These are phyloP conservation scores for Scheffersomyces insectosa DNA, from an alignment of 1,139 yeast species.

Conservation along the genomic window DNA sequence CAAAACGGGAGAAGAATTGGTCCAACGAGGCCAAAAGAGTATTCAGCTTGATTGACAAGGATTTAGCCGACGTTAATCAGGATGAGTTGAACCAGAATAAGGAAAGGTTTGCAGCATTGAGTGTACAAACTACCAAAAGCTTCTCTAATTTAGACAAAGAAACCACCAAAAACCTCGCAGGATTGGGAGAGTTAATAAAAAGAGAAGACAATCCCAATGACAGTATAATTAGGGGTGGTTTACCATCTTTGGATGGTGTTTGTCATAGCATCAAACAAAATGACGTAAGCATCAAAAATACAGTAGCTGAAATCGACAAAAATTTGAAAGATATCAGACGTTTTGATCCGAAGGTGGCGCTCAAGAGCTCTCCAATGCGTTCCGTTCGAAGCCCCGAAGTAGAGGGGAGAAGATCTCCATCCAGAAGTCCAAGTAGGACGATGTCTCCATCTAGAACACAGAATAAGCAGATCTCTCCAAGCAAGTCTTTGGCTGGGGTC, in stretches of 20 bases:
- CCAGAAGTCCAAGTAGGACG: slow-evolving; percentile 1
- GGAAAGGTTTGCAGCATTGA: slow-evolving; percentile 3
- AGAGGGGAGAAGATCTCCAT: slow-evolving; percentile 1
- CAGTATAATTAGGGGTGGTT: slow-evolving; percentile 1
- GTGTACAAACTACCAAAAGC: slow-evolving; percentile 3
- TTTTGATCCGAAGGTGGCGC: slow-evolving; percentile 10
- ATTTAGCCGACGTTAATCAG: neutral
- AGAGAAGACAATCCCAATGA: slow-evolving; percentile 1
- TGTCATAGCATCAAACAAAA: slow-evolving; percentile 9
- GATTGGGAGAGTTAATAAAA: slow-evolving; percentile 2
- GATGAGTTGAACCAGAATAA: slow-evolving; percentile 4
- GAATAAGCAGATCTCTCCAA: slow-evolving; percentile 3
- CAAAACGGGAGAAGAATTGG: slow-evolving; percentile 9
- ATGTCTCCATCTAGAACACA: slow-evolving; percentile 2
- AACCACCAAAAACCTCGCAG: slow-evolving; percentile 3
- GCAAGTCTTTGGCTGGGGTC: slow-evolving; percentile 2
- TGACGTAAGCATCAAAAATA: slow-evolving; percentile 8
- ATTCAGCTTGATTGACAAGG: slow-evolving; percentile 4
- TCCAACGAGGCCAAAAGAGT: slow-evolving; percentile 3
- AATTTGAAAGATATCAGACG: slow-evolving; percentile 13
- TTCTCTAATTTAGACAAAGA: slow-evolving; percentile 4
- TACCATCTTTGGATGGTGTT: slow-evolving; percentile 1
- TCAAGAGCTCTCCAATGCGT: slow-evolving; percentile 8
- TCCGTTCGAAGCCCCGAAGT: neutral
- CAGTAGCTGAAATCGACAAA: slow-evolving; percentile 7